Percentiles rank a stretch among this genome's conserved stretches.
Conservation (phyloP, 768 basidiomycete species). For the Boletus tylopilopsis region DNA sequence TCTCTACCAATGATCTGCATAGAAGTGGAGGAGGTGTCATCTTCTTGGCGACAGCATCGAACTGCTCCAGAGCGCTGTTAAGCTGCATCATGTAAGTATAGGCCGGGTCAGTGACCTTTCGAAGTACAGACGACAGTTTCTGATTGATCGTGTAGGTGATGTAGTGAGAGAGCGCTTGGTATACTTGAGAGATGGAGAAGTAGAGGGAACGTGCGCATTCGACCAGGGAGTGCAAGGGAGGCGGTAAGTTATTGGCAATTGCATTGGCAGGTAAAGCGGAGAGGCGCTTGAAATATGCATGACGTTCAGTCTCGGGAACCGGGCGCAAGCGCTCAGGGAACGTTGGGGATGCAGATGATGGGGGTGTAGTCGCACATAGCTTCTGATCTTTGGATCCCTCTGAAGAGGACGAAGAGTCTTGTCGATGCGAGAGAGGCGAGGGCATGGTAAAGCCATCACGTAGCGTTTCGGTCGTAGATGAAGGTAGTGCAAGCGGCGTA, state of each 20-base stretch:
- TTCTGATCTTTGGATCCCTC: slow-evolving; percentile 24
- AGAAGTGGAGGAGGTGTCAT: slow-evolving; percentile 63
- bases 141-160: slow-evolving; percentile 80
- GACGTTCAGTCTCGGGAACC: slow-evolving; percentile 69
- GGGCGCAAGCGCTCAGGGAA: slow-evolving; percentile 34
- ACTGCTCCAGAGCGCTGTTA: slow-evolving; percentile 86
- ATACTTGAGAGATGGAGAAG: slow-evolving; percentile 88
- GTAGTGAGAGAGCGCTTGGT: slow-evolving; percentile 86
- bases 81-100: slow-evolving; percentile 76
- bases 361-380: slow-evolving; percentile 28
- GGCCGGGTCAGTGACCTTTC: slow-evolving; percentile 84
- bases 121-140: slow-evolving; percentile 72
- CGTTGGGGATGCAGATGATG: slow-evolving; percentile 38
- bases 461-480: slow-evolving; percentile 11
- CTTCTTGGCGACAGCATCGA: slow-evolving; percentile 76
- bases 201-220: slow-evolving; percentile 91
- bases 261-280: slow-evolving; percentile 66
- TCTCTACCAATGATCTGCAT: slow-evolving; percentile 77
- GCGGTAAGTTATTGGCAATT: slow-evolving; percentile 64
- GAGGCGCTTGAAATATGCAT: slow-evolving; percentile 92
- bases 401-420: slow-evolving; percentile 43
- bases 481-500: slow-evolving; percentile 8
- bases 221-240: slow-evolving; percentile 62
- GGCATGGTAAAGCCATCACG: slow-evolving; percentile 35
- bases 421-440: slow-evolving; percentile 39